Conservation (phyloP, 306 rosid genomes). For the Lagenaria siceraria region DNA sequence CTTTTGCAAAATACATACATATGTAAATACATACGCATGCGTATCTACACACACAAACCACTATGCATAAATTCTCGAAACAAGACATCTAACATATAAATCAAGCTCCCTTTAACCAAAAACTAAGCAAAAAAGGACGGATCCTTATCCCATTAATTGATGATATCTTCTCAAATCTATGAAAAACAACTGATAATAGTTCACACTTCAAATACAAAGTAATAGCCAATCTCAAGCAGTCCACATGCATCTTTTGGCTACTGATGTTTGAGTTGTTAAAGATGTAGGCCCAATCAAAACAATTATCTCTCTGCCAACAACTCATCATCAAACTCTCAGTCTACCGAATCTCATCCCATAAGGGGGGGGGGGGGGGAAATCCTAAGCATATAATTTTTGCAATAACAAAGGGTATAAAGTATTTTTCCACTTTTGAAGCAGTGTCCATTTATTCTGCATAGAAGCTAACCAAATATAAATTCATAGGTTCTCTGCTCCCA, state of each 20-base stretch:
- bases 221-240: not conserved
- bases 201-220: not conserved
- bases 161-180: not conserved
- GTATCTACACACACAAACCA: not conserved
- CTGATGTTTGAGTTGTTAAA: not conserved
- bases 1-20: not conserved
- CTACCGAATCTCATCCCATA: not conserved
- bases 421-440: conserved; percentile 3
- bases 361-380: not conserved
- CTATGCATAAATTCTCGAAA: not conserved
- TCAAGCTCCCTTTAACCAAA: conserved; percentile 1
- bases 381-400: not conserved
- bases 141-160: not conserved
- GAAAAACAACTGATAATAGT: not conserved
- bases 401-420: conserved; percentile 2
- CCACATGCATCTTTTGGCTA: conserved; percentile 1
- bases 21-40: too few species aligned
- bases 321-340: not conserved
- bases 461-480: conserved; percentile 2
- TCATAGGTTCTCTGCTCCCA: conserved; percentile 9
- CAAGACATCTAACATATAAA: not conserved
- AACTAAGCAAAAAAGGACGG: not conserved
- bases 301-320: not conserved
- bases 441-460: not conserved
- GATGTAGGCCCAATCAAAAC: conserved; percentile 6